Conservation (phyloP, 106 monocot species). For the Allium fistulosum region DNA sequence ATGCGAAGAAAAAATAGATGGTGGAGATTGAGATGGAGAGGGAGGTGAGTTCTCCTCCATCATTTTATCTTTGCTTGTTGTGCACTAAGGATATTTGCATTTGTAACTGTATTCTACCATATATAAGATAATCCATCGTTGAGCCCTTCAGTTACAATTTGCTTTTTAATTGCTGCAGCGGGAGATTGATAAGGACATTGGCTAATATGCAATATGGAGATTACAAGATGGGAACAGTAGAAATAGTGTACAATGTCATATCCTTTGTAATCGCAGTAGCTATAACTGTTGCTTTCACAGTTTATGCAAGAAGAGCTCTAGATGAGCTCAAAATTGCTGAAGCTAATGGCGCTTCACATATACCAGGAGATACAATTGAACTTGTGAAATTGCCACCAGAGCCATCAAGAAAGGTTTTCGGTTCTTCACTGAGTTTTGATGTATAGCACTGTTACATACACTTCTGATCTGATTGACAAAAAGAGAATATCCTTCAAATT, state of each 20-base stretch:
- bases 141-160: too few relatives aligned
- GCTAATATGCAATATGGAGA: constrained; percentile 59
- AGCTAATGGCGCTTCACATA: background rate
- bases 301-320: constrained; percentile 57
- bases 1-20: too few relatives aligned
- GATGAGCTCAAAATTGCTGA: constrained; percentile 39
- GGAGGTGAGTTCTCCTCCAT: too few relatives aligned
- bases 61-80: too few relatives aligned
- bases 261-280: constrained; percentile 44
- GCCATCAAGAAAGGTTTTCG: constrained; percentile 1
- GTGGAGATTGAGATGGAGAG: too few relatives aligned
- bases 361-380: constrained; percentile 8
- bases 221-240: constrained; percentile 52
- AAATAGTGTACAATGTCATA: constrained; percentile 62
- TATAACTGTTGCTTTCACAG: constrained; percentile 45
- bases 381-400: constrained; percentile 22
- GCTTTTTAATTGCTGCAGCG: constrained; percentile 26
- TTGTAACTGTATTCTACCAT: too few relatives aligned
- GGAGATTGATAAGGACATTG: constrained; percentile 63
- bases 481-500: too few relatives aligned
- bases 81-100: too few relatives aligned
- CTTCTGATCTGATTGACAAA: too few relatives aligned
- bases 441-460: background rate
- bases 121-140: too few relatives aligned
- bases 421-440: background rate